These are phyloP conservation scores for Thyridium curvatum DNA, from an alignment of 2,329 filamentous ascomycete genomes.

Conservation along the genomic window DNA sequence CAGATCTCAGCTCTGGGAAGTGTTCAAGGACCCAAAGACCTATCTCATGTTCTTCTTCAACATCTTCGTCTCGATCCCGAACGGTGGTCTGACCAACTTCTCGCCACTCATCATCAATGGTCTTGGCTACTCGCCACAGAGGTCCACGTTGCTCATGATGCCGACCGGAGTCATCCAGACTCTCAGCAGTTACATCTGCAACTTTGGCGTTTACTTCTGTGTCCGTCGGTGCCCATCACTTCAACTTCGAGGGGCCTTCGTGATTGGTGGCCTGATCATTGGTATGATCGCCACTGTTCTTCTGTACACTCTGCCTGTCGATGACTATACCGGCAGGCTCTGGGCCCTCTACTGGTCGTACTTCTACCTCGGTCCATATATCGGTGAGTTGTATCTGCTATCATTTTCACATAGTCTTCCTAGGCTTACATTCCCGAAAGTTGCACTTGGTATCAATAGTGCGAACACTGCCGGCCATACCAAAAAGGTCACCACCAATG, in stretches of 20 bases:
- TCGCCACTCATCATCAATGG: constrained; percentile 13
- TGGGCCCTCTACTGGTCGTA: too few relatives aligned
- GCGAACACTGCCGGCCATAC: constrained; percentile 6
- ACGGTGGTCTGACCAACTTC: constrained; percentile 11
- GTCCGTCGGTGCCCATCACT: too few relatives aligned
- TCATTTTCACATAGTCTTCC: too few relatives aligned
- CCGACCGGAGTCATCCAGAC: constrained; percentile 27
- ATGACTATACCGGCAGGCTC: not conserved
- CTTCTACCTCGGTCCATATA: too few relatives aligned
- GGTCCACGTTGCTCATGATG: constrained; percentile 24
- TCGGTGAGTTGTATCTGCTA: too few relatives aligned
- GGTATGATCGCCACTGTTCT: constrained; percentile 2
- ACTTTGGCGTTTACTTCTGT: too few relatives aligned
- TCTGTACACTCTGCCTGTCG: constrained; percentile 1
- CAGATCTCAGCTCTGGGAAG: constrained; percentile 9
- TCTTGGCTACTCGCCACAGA: constrained; percentile 10
- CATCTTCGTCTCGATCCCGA: constrained; percentile 5
- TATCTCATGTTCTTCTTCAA: constrained; percentile 13
- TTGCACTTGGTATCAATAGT: too few relatives aligned
- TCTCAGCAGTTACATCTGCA: too few relatives aligned
- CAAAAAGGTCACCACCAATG: constrained; percentile 6
- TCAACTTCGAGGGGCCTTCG: too few relatives aligned
- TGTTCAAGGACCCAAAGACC: constrained; percentile 11
- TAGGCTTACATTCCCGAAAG: too few relatives aligned
- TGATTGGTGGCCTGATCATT: too few relatives aligned